Evolutionary conservation across 1,284 basidiomycete species (phyloP).

Genomic region (Trametes versicolor): DNA sequence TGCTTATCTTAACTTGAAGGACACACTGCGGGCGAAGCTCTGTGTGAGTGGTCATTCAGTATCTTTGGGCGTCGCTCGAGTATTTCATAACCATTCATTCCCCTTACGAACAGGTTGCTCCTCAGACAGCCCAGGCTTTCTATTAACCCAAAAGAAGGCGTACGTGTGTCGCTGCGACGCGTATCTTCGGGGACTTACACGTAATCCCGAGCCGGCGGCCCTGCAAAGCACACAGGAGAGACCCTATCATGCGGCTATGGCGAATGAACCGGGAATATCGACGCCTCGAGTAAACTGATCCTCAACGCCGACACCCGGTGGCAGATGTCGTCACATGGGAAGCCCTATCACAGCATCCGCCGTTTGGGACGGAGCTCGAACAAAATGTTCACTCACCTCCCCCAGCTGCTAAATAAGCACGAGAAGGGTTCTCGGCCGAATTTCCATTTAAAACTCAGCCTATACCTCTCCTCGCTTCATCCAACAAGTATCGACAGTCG

Average conservation of each 20-base stretch:
- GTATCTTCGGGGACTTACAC: background rate
- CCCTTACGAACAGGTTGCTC: background rate
- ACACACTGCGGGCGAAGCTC: background rate
- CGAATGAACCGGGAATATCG: background rate
- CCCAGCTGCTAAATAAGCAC: background rate
- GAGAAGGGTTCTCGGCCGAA: background rate
- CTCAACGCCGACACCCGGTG: constrained; percentile 19
- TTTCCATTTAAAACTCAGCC: constrained; percentile 12
- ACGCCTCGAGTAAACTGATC: constrained; percentile 4
- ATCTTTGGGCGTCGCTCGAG: background rate
- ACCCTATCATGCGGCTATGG: constrained; percentile 1
- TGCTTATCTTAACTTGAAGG: background rate
- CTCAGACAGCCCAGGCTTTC: background rate
- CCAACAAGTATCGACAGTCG: background rate
- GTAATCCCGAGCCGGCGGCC: background rate
- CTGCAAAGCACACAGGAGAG: background rate
- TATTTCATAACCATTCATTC: background rate
- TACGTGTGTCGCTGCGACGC: background rate
- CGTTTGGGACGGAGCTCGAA: constrained; percentile 19
- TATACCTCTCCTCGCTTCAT: background rate
- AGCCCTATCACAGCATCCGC: constrained; percentile 14
- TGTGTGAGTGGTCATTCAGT: background rate
- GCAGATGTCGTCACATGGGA: constrained; percentile 20
- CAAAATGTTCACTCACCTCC: background rate
- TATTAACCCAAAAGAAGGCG: background rate